Evolutionary conservation across 371 early-diverging fungal species (phyloP), one percentile per base, ranked within the genome.

Genomic region (Thermomucor indicae-seudaticae): DNA sequence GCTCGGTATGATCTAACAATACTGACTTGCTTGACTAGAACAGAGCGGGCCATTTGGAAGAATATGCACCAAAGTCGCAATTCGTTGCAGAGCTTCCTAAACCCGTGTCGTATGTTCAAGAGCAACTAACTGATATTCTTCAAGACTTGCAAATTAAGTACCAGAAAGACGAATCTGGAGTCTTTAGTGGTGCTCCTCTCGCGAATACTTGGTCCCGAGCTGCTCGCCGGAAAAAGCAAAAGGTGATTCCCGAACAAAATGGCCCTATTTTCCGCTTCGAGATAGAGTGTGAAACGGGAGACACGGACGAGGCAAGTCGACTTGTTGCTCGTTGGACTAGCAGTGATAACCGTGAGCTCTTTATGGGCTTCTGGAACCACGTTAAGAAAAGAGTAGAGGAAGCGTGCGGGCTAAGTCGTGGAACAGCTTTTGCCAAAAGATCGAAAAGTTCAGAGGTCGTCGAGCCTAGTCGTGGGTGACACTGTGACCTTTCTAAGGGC

Each of bases 321-420:
- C 32, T 70, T 6, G 60, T 47, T 4, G 45, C 60, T 7, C 56
- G 49, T 8, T 79, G 79, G 79, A 30, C 53, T 22, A 31, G 58
- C 19, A 76, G 79, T 2, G 53, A 63, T 4, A 58, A 70, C 12
- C 61, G 72, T 25, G 51, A 47, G 6, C 44, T 63, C 17, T 76
- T 79, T 55, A 71, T 69, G 46, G 53, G 68, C 4, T 76, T 79
- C 41, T 79, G 73, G 76, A 62, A 57, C 30, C 79, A 79, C 52
- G 35, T 79, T 4, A 76, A 72, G 43, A 79, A 72, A 32, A 38
- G 75, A 47, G 42, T 84, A 6, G 78, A 84, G 31, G 76, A 83
- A 53, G 55, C 62, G 23, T 81, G 78, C 34, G 83, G 78, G 0
- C 54, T 62, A 22, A 59, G 76, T 24, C 48, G 56, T 32, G 75